Conservation (phyloP, 2,329 filamentous ascomycete genomes). For the Blastomyces silverae region DNA sequence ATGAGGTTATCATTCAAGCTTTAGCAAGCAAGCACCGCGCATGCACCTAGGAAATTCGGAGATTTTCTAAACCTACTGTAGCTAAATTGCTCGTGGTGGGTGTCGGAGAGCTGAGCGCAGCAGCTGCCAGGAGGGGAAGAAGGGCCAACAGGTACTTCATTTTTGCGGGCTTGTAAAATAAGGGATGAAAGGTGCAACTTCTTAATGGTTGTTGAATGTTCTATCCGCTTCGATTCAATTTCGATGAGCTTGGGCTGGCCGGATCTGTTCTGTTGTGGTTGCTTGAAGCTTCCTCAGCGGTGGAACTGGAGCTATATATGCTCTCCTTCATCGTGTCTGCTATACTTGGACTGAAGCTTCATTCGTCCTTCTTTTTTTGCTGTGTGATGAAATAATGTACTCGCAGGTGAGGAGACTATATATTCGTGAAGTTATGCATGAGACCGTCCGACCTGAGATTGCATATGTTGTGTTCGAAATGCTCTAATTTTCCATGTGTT, state of each 20-base stretch:
- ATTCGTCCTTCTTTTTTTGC: not conserved
- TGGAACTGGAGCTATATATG: not conserved
- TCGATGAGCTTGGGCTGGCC: not conserved
- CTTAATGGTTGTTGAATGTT: not conserved
- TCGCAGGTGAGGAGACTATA: not conserved
- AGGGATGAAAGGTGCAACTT: not conserved
- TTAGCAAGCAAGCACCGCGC: not conserved
- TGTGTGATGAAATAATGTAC: not conserved
- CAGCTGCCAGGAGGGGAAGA: not conserved
- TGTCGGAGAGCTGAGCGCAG: not conserved
- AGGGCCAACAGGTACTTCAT: not conserved
- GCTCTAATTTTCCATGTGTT: not conserved
- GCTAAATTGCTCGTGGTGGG: not conserved
- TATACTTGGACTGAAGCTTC: not conserved
- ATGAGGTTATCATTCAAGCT: not conserved
- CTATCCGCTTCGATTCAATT: not conserved
- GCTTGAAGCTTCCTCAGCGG: not conserved
- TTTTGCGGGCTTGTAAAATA: not conserved
- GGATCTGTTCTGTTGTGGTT: not conserved
- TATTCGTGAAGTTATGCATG: not conserved
- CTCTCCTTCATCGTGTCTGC: not conserved
- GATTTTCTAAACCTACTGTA: not conserved
- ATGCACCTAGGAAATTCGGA: not conserved
- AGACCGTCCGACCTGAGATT: not conserved
- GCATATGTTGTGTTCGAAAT: not conserved